phyloP scores from a whole-genome alignment of 192 early-diverging fungal species.

The Entophlyctis helioformis region DNA sequence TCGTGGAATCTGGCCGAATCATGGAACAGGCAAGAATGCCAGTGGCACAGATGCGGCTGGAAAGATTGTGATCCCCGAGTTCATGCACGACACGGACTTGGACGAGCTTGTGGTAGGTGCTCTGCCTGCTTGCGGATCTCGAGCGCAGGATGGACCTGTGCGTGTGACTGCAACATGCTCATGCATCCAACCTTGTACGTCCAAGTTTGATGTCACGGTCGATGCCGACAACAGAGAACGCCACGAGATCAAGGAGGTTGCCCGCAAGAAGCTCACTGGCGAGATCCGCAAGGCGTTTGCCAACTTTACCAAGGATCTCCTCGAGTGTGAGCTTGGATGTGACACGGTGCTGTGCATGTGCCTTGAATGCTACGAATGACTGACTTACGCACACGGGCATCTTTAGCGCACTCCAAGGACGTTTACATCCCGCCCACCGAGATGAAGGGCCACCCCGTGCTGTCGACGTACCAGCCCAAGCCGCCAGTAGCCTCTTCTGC shows the following conservation, averaged over 20 bases:
- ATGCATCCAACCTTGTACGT: not conserved
- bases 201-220: constrained; percentile 57
- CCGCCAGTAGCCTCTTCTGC: constrained; percentile 29
- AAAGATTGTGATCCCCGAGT: constrained; percentile 75
- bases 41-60: constrained; percentile 55
- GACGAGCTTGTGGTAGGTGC: constrained; percentile 71
- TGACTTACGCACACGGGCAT: not conserved
- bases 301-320: constrained; percentile 58
- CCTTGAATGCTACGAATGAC: too few species aligned
- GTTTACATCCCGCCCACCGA: constrained; percentile 66
- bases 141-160: too few species aligned
- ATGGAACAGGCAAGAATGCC: constrained; percentile 13
- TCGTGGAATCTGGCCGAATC: too few species aligned
- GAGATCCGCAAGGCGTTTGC: constrained; percentile 45
- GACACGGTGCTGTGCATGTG: too few species aligned
- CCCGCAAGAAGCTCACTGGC: constrained; percentile 54
- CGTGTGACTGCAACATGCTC: too few species aligned
- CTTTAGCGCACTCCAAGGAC: constrained; percentile 58
- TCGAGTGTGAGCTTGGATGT: constrained; percentile 39
- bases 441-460: constrained; percentile 40
- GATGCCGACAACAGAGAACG: constrained; percentile 34
- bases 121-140: too few species aligned
- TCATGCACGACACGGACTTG: constrained; percentile 75
- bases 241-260: constrained; percentile 52
- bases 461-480: constrained; percentile 33